phyloP scores from a whole-genome alignment of 805 yeast species.

The Debaryomyces prosopidis region DNA sequence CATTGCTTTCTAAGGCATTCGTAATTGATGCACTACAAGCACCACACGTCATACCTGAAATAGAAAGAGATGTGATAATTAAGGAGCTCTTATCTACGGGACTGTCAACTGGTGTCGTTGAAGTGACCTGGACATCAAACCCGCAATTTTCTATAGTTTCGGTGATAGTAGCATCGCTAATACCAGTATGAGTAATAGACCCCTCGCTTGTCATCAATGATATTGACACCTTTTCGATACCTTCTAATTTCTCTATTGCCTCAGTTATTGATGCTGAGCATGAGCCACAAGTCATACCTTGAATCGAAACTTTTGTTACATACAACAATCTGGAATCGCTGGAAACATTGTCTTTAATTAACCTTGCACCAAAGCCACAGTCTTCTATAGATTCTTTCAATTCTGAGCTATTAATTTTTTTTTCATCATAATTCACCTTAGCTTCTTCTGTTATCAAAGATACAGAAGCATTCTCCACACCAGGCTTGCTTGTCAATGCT shows the following conservation, averaged over 20 bases:
- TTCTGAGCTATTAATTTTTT: conserved; percentile 10
- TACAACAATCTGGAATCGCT: neutral
- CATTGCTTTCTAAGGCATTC: conserved; percentile 45
- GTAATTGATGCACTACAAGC: conserved; percentile 74
- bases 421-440: conserved; percentile 19
- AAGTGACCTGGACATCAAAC: conserved; percentile 43
- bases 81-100: neutral
- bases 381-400: conserved; percentile 27
- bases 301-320: conserved; percentile 28
- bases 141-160: conserved; percentile 49
- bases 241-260: conserved; percentile 48
- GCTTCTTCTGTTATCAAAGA: conserved; percentile 42
- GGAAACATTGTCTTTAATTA: neutral
- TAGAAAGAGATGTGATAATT: conserved; percentile 1
- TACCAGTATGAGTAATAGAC: conserved; percentile 43
- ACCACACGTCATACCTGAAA: conserved; percentile 85
- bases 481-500: conserved; percentile 23
- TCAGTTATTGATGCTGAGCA: conserved; percentile 61
- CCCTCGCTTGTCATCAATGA: conserved; percentile 78
- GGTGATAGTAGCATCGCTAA: conserved; percentile 17
- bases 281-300: conserved; percentile 92
- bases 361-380: conserved; percentile 24
- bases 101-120: neutral
- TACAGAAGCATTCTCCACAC: conserved; percentile 27
- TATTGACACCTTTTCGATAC: conserved; percentile 56